Conservation (phyloP, 441 rosid species). For the Corymbia calophylla region DNA sequence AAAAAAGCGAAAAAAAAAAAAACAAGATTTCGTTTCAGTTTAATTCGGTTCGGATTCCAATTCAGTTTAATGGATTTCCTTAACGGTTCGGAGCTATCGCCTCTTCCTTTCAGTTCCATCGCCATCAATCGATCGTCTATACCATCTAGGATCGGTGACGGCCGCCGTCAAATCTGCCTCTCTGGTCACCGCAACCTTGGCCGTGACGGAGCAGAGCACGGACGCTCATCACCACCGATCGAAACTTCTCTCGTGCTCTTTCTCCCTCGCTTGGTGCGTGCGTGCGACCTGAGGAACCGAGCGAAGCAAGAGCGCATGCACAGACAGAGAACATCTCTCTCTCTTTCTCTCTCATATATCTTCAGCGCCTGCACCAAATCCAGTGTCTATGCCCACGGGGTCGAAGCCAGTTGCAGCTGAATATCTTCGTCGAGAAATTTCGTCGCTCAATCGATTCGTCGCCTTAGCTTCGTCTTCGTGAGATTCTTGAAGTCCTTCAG, state of each 20-base stretch:
- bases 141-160: not conserved
- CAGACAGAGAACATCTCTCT: not conserved
- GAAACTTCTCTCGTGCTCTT: not conserved
- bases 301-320: not conserved
- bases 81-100: not conserved
- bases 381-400: not conserved
- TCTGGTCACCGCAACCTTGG: not conserved
- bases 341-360: too few species aligned
- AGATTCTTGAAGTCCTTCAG: fast-evolving
- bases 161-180: not conserved
- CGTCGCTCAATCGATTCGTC: not conserved
- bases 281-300: not conserved
- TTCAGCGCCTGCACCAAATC: not conserved
- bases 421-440: not conserved
- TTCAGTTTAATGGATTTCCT: too few species aligned
- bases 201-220: not conserved
- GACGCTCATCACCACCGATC: not conserved
- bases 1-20: too few species aligned
- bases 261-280: not conserved
- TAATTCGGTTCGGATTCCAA: too few species aligned
- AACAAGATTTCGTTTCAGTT: too few species aligned
- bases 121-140: not conserved
- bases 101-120: not conserved
- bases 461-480: not conserved
- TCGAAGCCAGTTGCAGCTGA: not conserved